Evolutionary conservation across 176 grass and related monocot genomes (phyloP), one percentile per base, ranked within the genome.

Genomic region (Canna indica): DNA sequence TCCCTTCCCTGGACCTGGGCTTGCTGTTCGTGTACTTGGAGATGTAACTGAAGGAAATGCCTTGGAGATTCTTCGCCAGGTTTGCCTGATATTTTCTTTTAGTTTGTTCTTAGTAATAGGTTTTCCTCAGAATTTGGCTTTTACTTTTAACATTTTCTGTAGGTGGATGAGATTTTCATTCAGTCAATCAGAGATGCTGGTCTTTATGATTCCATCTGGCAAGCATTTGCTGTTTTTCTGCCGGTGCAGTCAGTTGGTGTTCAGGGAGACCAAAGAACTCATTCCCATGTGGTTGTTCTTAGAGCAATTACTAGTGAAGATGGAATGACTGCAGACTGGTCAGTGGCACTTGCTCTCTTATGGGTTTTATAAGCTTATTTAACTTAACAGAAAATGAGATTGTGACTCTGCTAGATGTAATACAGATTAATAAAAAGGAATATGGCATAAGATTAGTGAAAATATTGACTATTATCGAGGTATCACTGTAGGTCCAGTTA

Each of bases 131-230:
- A 34, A 4, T 67, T n/a, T 26, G 29, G 30, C 36, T 67, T 58
- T 66, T 22, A 53, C 17, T 76, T 63, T 18, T 42, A 28, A 11
- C 0, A 35, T 54, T 76, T 57, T 20, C 47, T 72, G 26, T 59
- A 96, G 87, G 91, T 84, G 68, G 91, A 91, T 41, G 91, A 91
- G 76, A 96, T 91, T 88, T 96, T 91, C 77, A 79, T 96, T 77
- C 85, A 91, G 78, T 69, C 87, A 60, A 96, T 96, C 71, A 96
- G 84, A 79, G 87, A 96, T 77, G 87, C 87, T 20, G 87, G 87
- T 26, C 82, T 96, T 22, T 96, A 88, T 76, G 87, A 88, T 82
- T 80, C 26, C 64, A 96, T 96, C 8, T 88, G 91, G 91, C 88
- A 91, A 84, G 91, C 88, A 53, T 96, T 91, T 82, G 91, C 85